Base-by-base conservation (phyloP, 2,329 filamentous ascomycete genomes). In the Talaromyces sp. region DNA sequence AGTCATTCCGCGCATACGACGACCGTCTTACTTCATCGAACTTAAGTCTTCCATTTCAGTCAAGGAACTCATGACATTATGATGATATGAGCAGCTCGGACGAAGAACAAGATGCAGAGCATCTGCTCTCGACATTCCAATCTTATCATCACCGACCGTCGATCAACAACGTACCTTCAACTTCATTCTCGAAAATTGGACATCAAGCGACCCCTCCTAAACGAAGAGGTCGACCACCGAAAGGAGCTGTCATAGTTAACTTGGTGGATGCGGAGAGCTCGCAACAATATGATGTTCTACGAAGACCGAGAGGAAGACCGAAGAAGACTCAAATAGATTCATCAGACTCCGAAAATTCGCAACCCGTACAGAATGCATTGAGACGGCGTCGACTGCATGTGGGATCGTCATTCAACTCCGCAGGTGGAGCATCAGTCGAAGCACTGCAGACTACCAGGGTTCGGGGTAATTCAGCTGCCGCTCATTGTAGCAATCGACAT, bases 51-150 rank as follows among this genome's bases (percentile, higher is more conserved):
- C 52, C 54, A 23, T 39, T 2, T n/a, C 54, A n/a, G 11, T 6
- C 12, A 18, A 11, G 18, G 18, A 42, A 57, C 14, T 12, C 54
- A 42, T 57, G 54, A 42, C 28, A 7, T 18, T 11, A 42, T 12
- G 54, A 39, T 31, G 37, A 61, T 40, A 63, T 63, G 62, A 35
- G 50, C 44, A 60, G 62, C 46, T 66, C 68, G 14, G 70, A 72
- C 8, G 67, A 69, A 25, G 63, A 66, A 3, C 57, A 63, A 28
- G 66, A 67, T 58, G 69, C 69, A 44, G 66, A 68, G 60, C 57
- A 66, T 9, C 54, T 74, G 16, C 68, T 74, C 18, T 67, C 69
- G 9, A 67, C 67, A 37, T 74, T 74, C 55, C 67, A 69, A 61
- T 63, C 61, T 55, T 57, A 59, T 23, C 25, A 59, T 23, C 25